A percentile compares a stretch with the other conserved stretches of the same genome.
Conservation (phyloP, 257 asterid genomes). For the Nicotiana benthamiana region DNA sequence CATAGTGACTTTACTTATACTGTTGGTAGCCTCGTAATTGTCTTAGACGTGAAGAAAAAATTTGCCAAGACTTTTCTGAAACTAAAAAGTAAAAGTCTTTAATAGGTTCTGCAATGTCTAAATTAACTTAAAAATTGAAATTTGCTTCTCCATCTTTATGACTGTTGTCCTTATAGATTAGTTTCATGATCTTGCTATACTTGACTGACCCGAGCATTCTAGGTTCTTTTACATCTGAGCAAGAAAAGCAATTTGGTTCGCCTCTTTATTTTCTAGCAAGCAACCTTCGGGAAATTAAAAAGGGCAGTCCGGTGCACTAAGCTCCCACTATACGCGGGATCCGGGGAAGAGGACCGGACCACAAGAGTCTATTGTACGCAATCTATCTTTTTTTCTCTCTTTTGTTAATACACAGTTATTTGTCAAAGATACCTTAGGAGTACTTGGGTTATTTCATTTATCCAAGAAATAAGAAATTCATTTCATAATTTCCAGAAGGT, state of each 20-base stretch:
- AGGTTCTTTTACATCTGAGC: background rate
- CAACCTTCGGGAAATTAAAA: too few species aligned
- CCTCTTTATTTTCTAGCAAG: background rate
- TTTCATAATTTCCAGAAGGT: too few species aligned
- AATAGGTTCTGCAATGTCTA: background rate
- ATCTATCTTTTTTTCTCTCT: too few species aligned
- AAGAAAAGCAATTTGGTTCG: background rate
- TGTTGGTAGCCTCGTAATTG: constrained; percentile 12
- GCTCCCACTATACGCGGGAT: too few species aligned
- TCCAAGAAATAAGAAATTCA: background rate
- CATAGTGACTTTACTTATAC: constrained; percentile 25
- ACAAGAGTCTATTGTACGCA: too few species aligned
- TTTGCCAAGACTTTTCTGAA: background rate
- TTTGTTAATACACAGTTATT: background rate
- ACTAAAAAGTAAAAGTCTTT: background rate
- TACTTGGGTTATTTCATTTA: too few species aligned
- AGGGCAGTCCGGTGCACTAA: too few species aligned
- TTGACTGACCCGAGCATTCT: background rate
- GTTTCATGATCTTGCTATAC: background rate
- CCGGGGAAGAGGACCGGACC: too few species aligned
- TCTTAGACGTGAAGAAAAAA: constrained; percentile 23
- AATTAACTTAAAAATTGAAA: background rate
- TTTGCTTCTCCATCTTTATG: background rate
- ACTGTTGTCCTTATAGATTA: background rate
- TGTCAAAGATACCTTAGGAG: too few species aligned